Evolutionary conservation across 2,329 filamentous ascomycete genomes (phyloP).

Genomic region (Sporothrix mexicana): DNA sequence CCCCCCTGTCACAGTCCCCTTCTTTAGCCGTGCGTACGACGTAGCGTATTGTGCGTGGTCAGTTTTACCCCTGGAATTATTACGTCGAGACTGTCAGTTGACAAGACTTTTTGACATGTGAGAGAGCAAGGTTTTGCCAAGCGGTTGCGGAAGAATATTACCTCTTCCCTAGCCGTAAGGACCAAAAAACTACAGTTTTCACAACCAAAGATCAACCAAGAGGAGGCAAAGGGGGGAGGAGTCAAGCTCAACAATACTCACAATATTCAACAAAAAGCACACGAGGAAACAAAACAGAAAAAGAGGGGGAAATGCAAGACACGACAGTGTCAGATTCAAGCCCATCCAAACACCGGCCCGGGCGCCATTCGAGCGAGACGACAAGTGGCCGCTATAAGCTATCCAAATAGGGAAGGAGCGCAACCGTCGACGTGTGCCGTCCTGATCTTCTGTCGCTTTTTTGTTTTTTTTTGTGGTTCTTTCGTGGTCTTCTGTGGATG

Average conservation of each 20-base stretch:
- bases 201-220: neutral
- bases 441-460: neutral
- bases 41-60: slow-evolving; percentile 8
- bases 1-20: slow-evolving; percentile 6
- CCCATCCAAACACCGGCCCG: neutral
- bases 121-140: neutral
- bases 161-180: neutral
- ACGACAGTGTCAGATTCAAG: slow-evolving; percentile 18
- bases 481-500: neutral
- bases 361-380: slow-evolving; percentile 23
- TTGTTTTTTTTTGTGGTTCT: neutral
- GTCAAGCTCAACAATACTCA: neutral
- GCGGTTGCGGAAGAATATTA: neutral
- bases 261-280: neutral
- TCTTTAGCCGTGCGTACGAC: slow-evolving; percentile 22
- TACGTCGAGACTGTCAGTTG: neutral
- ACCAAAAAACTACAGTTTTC: neutral
- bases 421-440: neutral
- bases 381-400: slow-evolving; percentile 17
- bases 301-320: slow-evolving; percentile 5
- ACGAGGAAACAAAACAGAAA: neutral
- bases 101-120: slow-evolving; percentile 19
- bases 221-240: neutral
- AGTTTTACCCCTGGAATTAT: neutral
- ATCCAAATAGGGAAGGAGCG: slow-evolving; percentile 31